phyloP scores from a whole-genome alignment of 2,329 filamentous ascomycete species.

The Colletotrichum incanum region DNA sequence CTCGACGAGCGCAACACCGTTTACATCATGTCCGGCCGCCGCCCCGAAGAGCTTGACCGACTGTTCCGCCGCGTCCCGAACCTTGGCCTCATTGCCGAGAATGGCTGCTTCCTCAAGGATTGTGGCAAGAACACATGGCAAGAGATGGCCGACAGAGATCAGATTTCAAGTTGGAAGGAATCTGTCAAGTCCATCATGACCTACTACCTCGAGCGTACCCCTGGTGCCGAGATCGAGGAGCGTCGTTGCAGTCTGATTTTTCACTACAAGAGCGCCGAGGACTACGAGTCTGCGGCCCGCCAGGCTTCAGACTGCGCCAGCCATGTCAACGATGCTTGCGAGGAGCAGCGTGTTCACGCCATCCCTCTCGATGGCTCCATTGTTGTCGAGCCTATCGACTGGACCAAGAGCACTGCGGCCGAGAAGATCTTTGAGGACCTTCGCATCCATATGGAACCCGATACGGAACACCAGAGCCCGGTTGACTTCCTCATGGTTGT shows the following conservation, averaged over 20 bases:
- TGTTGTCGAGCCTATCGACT: slow-evolving; percentile 87
- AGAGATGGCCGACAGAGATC: slow-evolving; percentile 80
- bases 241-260: slow-evolving; percentile 94
- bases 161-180: slow-evolving; percentile 85
- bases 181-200: slow-evolving; percentile 86
- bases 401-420: slow-evolving; percentile 89
- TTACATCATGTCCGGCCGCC: slow-evolving; percentile 93
- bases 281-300: slow-evolving; percentile 81
- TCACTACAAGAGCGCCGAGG: slow-evolving; percentile 88
- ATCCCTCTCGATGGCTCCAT: slow-evolving; percentile 85
- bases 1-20: slow-evolving; percentile 87
- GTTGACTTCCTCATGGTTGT: slow-evolving; percentile 92
- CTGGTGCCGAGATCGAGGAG: slow-evolving; percentile 89
- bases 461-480: slow-evolving; percentile 54
- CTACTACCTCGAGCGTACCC: slow-evolving; percentile 92
- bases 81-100: slow-evolving; percentile 93
- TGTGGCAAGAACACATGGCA: slow-evolving; percentile 80
- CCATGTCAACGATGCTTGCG: slow-evolving; percentile 95
- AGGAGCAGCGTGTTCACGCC: slow-evolving; percentile 86
- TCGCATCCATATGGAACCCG: slow-evolving; percentile 56
- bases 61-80: slow-evolving; percentile 88
- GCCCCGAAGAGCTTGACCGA: slow-evolving; percentile 88
- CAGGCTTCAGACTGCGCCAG: slow-evolving; percentile 92
- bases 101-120: slow-evolving; percentile 90
- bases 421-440: slow-evolving; percentile 78